Conservation (phyloP, 371 early-diverging fungal species). For the Paramicrosporidium saccamoebae region DNA sequence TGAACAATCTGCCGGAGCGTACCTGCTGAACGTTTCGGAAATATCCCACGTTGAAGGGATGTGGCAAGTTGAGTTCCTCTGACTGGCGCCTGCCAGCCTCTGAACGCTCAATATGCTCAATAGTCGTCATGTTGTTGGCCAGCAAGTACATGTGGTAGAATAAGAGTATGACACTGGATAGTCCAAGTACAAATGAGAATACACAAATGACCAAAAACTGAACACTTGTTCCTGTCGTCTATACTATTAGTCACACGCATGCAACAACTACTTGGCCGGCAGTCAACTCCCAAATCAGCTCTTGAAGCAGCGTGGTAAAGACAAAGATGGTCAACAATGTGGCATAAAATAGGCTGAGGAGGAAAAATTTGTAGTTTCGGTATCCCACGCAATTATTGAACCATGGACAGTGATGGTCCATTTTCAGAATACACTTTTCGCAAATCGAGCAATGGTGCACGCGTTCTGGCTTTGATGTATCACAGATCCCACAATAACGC, state of each 20-base stretch:
- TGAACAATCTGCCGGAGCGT: too few relatives aligned
- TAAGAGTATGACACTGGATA: slow-evolving; percentile 40
- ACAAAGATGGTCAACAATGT: background rate
- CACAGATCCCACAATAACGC: slow-evolving; percentile 39
- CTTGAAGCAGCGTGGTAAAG: slow-evolving; percentile 13
- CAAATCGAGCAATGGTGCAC: slow-evolving; percentile 47
- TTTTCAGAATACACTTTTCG: slow-evolving; percentile 42
- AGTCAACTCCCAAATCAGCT: too few relatives aligned
- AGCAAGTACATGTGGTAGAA: slow-evolving; percentile 50
- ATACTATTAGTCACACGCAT: too few relatives aligned
- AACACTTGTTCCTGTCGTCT: slow-evolving; percentile 16
- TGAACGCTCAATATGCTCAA: slow-evolving; percentile 28
- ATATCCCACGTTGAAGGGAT: too few relatives aligned
- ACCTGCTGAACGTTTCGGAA: too few relatives aligned
- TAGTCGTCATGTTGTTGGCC: slow-evolving; percentile 63
- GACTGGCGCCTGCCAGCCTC: slow-evolving; percentile 3
- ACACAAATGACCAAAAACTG: slow-evolving; percentile 31
- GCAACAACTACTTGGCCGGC: too few relatives aligned
- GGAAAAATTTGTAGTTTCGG: slow-evolving; percentile 48
- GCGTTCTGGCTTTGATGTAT: slow-evolving; percentile 37
- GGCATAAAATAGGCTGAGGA: slow-evolving; percentile 44
- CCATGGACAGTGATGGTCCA: slow-evolving; percentile 93
- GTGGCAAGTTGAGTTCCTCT: slow-evolving; percentile 2
- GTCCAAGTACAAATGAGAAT: slow-evolving; percentile 18
- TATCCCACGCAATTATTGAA: slow-evolving; percentile 84